A percentile compares a stretch with the other conserved stretches of the same genome.
Conservation (phyloP, 2,329 filamentous ascomycete species). For the Boeremia lycopersici region DNA sequence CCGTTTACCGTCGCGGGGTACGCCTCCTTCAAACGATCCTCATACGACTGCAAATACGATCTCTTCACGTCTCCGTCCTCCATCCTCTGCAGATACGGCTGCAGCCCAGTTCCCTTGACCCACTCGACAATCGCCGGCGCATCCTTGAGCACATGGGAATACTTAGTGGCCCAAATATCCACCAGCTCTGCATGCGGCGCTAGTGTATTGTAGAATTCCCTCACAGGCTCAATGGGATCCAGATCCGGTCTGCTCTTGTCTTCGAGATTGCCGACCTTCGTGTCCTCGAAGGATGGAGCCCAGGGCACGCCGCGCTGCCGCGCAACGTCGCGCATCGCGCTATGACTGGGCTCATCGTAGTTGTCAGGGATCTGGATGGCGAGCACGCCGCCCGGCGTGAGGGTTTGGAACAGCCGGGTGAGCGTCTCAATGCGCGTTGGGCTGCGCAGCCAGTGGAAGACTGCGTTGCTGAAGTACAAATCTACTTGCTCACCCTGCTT, state of each 20-base stretch:
- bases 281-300: constrained; percentile 36
- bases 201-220: constrained; percentile 58
- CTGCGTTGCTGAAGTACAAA: constrained; percentile 63
- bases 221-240: constrained; percentile 56
- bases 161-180: constrained; percentile 61
- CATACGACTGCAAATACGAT: constrained; percentile 56
- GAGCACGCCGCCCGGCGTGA: constrained; percentile 55
- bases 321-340: constrained; percentile 56
- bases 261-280: constrained; percentile 23
- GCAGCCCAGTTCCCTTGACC: constrained; percentile 63
- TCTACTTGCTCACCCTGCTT: constrained; percentile 7
- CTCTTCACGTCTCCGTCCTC: constrained; percentile 45
- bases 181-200: constrained; percentile 48
- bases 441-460: constrained; percentile 62
- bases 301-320: constrained; percentile 39
- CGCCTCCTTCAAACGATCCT: constrained; percentile 49
- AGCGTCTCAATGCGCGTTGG: constrained; percentile 54
- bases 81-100: constrained; percentile 60
- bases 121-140: constrained; percentile 63
- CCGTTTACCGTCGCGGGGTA: constrained; percentile 59
- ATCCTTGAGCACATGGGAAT: constrained; percentile 58
- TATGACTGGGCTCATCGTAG: constrained; percentile 56
- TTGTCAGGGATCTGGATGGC: constrained; percentile 64
- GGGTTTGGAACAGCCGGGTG: constrained; percentile 49
- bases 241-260: constrained; percentile 42